Base-by-base conservation (phyloP, 257 asterid species). In the Cordia subcordata region DNA sequence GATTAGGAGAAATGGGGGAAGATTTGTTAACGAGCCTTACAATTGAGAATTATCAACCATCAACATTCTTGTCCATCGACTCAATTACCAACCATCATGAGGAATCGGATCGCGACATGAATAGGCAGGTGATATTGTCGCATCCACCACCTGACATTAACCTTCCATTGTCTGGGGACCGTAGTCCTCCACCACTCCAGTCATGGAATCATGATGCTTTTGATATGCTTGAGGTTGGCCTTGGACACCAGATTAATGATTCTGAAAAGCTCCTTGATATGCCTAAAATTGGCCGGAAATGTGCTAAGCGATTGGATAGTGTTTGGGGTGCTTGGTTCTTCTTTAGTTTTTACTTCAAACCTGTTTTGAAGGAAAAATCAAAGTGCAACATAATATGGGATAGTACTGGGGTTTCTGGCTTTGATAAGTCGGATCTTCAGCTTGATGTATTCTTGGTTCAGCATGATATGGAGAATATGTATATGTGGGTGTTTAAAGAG, bases 381-480 rank as follows among this genome's bases (percentile, higher is more conserved):
- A 56, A 56, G 61, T 32, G 61, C 23, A 57, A 55, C 6, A 38
- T 65, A 5, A 37, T 37, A 18, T 32, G 4, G 9, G 70, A 65
- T 20, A 16, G 40, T 49, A 56, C 56, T 19, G 64, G 64, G 35
- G 52, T 65, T 14, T 44, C 54, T 15, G 69, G 61, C 5, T 64
- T 64, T 33, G 62, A 64, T n/a, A 64, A 64, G 20, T 56, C 67
- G 5, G 67, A 62, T 51, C 58, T 62, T 9, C 33, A 62, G 13
- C 46, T 37, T 15, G 67, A 62, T 27, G 50, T 62, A 5, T 62
- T 62, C 47, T 32, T 62, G 51, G 67, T 62, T 49, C 67, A 62
- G 13, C 67, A 62, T 50, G 67, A 62, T 49, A 62, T 62, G 67
- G 67, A 62, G 67, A 62, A 62, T 50, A 49, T 62, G 57, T 62